Evolutionary conservation across 2,329 filamentous ascomycete genomes (phyloP).

Genomic region (Hymenoscyphus occultus): DNA sequence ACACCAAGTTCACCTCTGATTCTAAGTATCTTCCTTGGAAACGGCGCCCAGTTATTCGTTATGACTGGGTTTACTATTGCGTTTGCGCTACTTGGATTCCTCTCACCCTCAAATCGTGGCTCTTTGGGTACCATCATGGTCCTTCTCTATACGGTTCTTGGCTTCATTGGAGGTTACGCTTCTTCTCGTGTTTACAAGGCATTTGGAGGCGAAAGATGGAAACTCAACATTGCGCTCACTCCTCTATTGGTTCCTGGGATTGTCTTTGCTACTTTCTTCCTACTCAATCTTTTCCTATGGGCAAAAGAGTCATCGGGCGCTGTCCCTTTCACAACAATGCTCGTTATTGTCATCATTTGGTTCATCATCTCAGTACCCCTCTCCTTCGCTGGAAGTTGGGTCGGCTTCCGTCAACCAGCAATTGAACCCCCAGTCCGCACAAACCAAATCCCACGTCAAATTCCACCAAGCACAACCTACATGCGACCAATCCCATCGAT

Average conservation of each 20-base stretch:
- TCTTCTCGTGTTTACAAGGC: constrained; percentile 93
- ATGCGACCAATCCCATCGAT: constrained; percentile 85
- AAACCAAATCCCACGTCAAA: constrained; percentile 97
- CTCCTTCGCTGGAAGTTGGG: constrained; percentile 85
- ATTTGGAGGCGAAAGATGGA: constrained; percentile 90
- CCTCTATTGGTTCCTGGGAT: constrained; percentile 81
- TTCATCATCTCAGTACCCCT: constrained; percentile 94
- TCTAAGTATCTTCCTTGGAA: constrained; percentile 84
- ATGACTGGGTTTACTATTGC: constrained; percentile 95
- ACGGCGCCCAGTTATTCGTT: constrained; percentile 93
- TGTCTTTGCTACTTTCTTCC: constrained; percentile 85
- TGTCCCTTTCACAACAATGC: constrained; percentile 95
- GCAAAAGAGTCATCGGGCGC: constrained; percentile 87
- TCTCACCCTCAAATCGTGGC: constrained; percentile 93
- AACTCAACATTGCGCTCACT: constrained; percentile 85
- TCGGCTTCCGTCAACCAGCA: constrained; percentile 75
- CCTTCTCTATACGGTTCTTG: constrained; percentile 87
- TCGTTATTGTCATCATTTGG: constrained; percentile 91
- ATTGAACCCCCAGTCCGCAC: constrained; percentile 83
- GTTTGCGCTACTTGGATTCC: constrained; percentile 89
- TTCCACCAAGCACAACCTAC: constrained; percentile 79
- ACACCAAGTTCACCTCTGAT: constrained; percentile 78
- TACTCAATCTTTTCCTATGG: constrained; percentile 95
- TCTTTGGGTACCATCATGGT: constrained; percentile 92
- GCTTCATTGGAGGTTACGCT: constrained; percentile 87